Conservation (phyloP, 2,329 filamentous ascomycete genomes). For the Cercospora beticola region DNA sequence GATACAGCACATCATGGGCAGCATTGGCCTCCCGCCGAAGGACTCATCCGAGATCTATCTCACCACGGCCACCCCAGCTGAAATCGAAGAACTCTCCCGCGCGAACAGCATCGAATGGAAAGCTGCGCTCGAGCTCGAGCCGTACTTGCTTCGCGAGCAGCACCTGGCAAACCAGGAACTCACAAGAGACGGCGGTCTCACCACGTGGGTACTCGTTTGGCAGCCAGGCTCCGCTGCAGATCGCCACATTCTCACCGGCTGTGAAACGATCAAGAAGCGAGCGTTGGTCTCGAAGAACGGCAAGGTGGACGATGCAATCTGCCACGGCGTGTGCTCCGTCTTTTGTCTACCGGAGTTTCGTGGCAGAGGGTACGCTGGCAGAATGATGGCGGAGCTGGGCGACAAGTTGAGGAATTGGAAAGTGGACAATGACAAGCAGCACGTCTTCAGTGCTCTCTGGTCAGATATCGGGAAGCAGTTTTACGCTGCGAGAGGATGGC, state of each 20-base stretch:
- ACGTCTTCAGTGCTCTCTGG: conserved; percentile 74
- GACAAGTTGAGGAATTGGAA: conserved; percentile 55
- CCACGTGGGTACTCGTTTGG: conserved; percentile 61
- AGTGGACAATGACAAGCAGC: conserved; percentile 45
- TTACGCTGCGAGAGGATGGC: conserved; percentile 77
- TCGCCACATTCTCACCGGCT: conserved; percentile 54
- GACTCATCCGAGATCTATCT: conserved; percentile 54
- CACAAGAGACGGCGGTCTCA: conserved; percentile 56
- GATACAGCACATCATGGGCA: conserved; percentile 19
- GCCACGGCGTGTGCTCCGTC: conserved; percentile 76
- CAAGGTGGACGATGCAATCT: conserved; percentile 56
- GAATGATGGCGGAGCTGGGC: conserved; percentile 70
- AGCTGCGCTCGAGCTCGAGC: conserved; percentile 54
- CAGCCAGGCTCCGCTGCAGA: conserved; percentile 35
- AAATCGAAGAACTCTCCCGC: conserved; percentile 53
- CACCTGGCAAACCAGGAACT: conserved; percentile 53
- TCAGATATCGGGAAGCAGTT: conserved; percentile 84
- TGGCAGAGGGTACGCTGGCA: conserved; percentile 71
- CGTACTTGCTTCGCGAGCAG: conserved; percentile 60
- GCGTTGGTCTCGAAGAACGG: conserved; percentile 49
- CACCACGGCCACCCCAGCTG: conserved; percentile 55
- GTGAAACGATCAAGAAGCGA: conserved; percentile 56
- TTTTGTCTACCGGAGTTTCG: conserved; percentile 67
- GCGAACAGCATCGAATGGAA: conserved; percentile 60
- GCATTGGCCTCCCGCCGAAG: conserved; percentile 45